phyloP scores from a whole-genome alignment of 352 stramenopile genomes.

The Phytophthora tentaculata region DNA sequence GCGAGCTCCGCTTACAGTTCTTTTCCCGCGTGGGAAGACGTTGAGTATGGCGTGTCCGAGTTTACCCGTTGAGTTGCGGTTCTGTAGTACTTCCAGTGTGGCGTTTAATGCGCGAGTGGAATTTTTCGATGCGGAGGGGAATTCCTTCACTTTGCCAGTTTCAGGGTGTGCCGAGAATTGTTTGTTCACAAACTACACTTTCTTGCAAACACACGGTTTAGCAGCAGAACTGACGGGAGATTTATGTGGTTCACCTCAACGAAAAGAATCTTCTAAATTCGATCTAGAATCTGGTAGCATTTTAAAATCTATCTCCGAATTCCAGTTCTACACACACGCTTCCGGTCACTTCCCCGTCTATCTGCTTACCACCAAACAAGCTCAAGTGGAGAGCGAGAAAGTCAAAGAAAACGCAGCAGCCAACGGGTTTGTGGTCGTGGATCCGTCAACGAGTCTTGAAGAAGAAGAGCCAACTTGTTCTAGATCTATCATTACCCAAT shows the following conservation, averaged over 20 bases:
- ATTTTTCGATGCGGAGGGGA: constrained; percentile 93
- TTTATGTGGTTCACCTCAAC: constrained; percentile 1
- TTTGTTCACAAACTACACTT: constrained; percentile 90
- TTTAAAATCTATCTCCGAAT: constrained; percentile 8
- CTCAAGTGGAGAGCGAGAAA: constrained; percentile 48
- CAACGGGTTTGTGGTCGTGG: constrained; percentile 57
- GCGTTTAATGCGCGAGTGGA: constrained; percentile 92
- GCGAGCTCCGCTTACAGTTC: constrained; percentile 81
- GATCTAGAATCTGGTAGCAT: constrained; percentile 4
- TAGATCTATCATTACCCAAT: neutral
- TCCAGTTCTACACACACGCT: constrained; percentile 56
- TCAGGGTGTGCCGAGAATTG: constrained; percentile 92
- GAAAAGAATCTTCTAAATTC: constrained; percentile 12
- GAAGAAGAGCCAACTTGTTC: constrained; percentile 9
- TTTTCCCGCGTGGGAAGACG: constrained; percentile 90
- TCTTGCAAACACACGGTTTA: constrained; percentile 62
- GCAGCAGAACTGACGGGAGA: constrained; percentile 19
- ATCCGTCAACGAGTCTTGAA: constrained; percentile 37
- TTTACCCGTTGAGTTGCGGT: constrained; percentile 88
- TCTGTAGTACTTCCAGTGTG: constrained; percentile 83
- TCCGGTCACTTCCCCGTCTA: constrained; percentile 69
- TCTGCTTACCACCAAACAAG: constrained; percentile 54
- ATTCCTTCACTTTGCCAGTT: constrained; percentile 85
- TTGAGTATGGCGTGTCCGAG: constrained; percentile 83
- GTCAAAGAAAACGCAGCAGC: constrained; percentile 17